Base-by-base conservation (phyloP, 1,139 yeast species). In the Yamadazyma membranifaciens region DNA sequence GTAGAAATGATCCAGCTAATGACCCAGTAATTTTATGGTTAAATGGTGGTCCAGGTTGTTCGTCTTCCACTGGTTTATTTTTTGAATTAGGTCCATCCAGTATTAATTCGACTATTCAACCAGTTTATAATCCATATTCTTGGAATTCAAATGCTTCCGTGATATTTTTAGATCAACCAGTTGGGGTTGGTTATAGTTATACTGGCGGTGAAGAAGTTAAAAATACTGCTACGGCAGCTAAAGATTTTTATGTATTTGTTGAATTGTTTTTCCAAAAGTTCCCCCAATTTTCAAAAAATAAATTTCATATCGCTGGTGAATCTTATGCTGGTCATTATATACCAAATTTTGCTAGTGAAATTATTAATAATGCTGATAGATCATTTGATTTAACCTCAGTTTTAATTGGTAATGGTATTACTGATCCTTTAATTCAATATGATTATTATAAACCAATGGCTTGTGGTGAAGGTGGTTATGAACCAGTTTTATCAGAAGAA, bases 81-180 rank as follows among this genome's bases (percentile, higher is more conserved):
- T 87, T 88, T 56, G 96, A 89, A 67, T 74, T 88, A 58, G 97
- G 97, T 20, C 94, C 96, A 24, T 76, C 95, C 2, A 75, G 86
- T 15, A 81, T 89, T 48, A 81, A 76, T 52, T 59, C 75, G 26
- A 75, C 83, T 44, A 67, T 85, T 52, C 78, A 81, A 57, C 94
- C 95, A 24, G 77, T 81, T 41, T 70, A 69, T 64, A 88, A 88
- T 67, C 91, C 91, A 34, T 68, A 78, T 65, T 78, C 95, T 10
- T 89, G 96, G 96, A 89, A 88, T 65, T 71, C 78, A 50, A 88
- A 88, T 56, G 96, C 97, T 17, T 79, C 92, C 13, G 92, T 89
- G 32, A 87, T 91, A 57, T 91, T 87, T 73, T 76, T 91, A 56
- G 98, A 91, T 64, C 97, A 89, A 66, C 98, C 98, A 2, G 95